Evolutionary conservation across 805 yeast species (phyloP).

Genomic region (fission yeast (Schizosaccharomyces pombe)): ASM294v3 CU329670.1:2801501-2802000

Average conservation of each 20-base stretch:
- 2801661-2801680: conserved; percentile 50
- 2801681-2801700: conserved; percentile 54
- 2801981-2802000: no score
- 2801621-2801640: conserved; percentile 45
- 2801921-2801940: neutral
- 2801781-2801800: conserved; percentile 5
- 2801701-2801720: conserved; percentile 32
- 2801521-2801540: conserved; percentile 44
- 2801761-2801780: conserved; percentile 66
- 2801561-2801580: conserved; percentile 69
- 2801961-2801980: no score
- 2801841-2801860: neutral
- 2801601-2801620: conserved; percentile 72
- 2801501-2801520: conserved; percentile 47
- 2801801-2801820: conserved; percentile 7
- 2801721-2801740: conserved; percentile 29
- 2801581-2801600: conserved; percentile 73
- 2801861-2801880: neutral
- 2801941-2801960: neutral
- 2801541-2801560: conserved; percentile 69
- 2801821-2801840: neutral
- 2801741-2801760: conserved; percentile 86
- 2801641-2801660: conserved; percentile 66
- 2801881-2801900: neutral
- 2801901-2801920: no score